These are phyloP conservation scores for Volutella citrinella DNA, from an alignment of 2,329 filamentous ascomycete genomes.

Conservation along the genomic window DNA sequence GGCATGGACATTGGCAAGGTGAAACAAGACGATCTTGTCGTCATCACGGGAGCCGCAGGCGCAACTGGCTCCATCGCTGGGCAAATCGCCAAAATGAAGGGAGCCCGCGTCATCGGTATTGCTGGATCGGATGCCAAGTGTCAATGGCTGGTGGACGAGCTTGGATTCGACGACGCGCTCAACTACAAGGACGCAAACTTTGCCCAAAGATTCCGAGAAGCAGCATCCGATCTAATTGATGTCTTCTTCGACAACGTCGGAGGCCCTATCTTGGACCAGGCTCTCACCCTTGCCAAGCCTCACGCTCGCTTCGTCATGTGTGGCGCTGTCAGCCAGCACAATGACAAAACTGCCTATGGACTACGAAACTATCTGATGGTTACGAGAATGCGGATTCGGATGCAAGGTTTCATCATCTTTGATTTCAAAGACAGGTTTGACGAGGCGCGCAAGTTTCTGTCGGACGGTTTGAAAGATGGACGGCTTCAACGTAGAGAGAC, in stretches of 20 bases:
- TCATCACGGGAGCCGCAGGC: neutral
- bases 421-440: no score
- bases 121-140: neutral
- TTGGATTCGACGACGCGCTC: constrained; percentile 1
- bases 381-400: no score
- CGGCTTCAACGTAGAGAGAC: constrained; percentile 71
- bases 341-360: constrained; percentile 50
- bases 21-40: neutral
- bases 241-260: constrained; percentile 43
- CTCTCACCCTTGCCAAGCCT: constrained; percentile 59
- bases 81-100: constrained; percentile 1
- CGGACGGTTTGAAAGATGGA: constrained; percentile 67
- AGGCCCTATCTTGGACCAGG: constrained; percentile 67
- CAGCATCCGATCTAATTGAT: neutral
- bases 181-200: neutral
- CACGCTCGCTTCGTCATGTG: constrained; percentile 68
- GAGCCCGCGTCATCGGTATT: neutral
- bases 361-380: no score
- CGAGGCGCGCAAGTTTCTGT: constrained; percentile 57
- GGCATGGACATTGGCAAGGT: no score
- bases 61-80: neutral
- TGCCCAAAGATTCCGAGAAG: neutral
- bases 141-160: neutral
- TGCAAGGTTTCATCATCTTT: no score
- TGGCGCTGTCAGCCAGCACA: constrained; percentile 69